These are phyloP conservation scores for Aspergillus conjunctus DNA, from an alignment of 495 filamentous ascomycete species.

Conservation along the genomic window DNA sequence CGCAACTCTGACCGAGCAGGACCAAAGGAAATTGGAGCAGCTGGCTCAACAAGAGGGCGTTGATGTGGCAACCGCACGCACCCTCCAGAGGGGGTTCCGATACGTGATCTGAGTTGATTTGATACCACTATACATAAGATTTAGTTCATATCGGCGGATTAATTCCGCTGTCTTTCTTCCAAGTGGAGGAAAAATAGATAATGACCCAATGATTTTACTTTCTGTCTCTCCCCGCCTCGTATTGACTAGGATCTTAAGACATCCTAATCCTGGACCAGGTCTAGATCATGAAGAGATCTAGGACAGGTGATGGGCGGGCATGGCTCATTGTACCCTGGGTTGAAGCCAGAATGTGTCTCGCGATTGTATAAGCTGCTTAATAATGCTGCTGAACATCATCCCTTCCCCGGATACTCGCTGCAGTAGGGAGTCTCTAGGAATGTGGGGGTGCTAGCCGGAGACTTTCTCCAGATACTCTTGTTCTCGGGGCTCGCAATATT, in stretches of 20 bases:
- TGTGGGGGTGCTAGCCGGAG: too few species aligned
- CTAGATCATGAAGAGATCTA: background rate
- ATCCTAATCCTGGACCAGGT: background rate
- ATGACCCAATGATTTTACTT: background rate
- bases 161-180: background rate
- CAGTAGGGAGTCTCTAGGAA: too few species aligned
- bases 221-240: background rate
- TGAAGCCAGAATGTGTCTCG: slow-evolving; percentile 70
- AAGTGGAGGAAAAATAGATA: slow-evolving; percentile 2
- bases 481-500: slow-evolving; percentile 61
- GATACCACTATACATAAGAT: background rate
- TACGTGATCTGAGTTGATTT: slow-evolving; percentile 32
- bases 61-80: slow-evolving; percentile 47
- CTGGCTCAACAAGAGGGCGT: slow-evolving; percentile 53
- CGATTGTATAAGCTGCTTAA: slow-evolving; percentile 72
- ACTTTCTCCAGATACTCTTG: slow-evolving; percentile 37
- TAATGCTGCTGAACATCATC: slow-evolving; percentile 68
- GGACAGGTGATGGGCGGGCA: background rate
- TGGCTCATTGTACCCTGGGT: background rate
- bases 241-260: background rate
- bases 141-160: background rate
- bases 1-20: slow-evolving; percentile 41
- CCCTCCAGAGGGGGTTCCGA: slow-evolving; percentile 52
- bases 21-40: slow-evolving; percentile 44
- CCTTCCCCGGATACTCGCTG: slow-evolving; percentile 13